Conservation (phyloP, 2,329 filamentous ascomycete species). For the Aurifilum marmelostoma region DNA sequence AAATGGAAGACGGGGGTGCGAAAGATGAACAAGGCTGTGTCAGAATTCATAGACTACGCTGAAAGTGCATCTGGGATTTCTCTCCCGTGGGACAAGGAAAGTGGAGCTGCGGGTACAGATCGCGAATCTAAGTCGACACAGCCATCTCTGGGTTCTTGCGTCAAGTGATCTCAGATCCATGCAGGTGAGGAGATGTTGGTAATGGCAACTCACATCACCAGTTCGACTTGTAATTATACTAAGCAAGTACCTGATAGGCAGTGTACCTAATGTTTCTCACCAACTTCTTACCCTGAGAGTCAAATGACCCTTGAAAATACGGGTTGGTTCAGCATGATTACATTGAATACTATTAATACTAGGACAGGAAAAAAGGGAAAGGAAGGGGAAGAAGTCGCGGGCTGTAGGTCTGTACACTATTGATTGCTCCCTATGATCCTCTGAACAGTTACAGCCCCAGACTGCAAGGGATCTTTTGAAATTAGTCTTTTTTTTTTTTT, state of each 20-base stretch:
- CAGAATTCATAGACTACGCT: background rate
- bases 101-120: background rate
- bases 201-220: background rate
- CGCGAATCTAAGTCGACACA: background rate
- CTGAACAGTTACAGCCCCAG: background rate
- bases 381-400: rapidly evolving
- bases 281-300: background rate
- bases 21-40: background rate
- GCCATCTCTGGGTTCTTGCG: background rate
- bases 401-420: background rate
- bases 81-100: background rate
- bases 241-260: background rate
- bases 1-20: background rate
- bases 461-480: background rate
- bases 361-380: background rate
- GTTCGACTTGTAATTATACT: background rate
- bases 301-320: background rate
- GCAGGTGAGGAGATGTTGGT: background rate
- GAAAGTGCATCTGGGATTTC: no score
- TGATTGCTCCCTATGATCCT: background rate
- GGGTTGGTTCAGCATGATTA: no score
- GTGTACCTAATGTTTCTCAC: background rate
- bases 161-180: background rate
- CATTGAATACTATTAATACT: background rate
- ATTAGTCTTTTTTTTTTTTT: background rate